These are phyloP conservation scores for Solanum peruvianum DNA, from an alignment of 257 asterid genomes.

Conservation along the genomic window DNA sequence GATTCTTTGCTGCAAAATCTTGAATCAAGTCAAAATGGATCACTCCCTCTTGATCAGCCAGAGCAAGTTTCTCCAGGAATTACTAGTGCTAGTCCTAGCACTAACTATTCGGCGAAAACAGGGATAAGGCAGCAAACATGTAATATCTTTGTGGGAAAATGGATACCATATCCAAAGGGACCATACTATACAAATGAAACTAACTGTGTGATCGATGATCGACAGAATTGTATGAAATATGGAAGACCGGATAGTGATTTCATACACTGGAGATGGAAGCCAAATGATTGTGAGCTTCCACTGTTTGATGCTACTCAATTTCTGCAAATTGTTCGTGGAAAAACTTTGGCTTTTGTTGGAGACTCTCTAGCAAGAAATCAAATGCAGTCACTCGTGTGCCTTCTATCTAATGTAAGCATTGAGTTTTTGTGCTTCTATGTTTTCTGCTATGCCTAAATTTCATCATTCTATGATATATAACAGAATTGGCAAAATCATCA, in stretches of 20 bases:
- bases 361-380: slow-evolving; percentile 16
- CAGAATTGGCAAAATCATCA: neutral
- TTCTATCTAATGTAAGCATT: slow-evolving; percentile 11
- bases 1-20: neutral
- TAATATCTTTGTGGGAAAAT: slow-evolving; percentile 6
- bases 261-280: slow-evolving; percentile 17
- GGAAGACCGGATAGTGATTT: slow-evolving; percentile 11
- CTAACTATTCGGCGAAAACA: neutral
- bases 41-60: neutral
- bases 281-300: slow-evolving; percentile 13
- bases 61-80: neutral
- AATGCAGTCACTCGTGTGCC: slow-evolving; percentile 17
- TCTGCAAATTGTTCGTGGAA: slow-evolving; percentile 9
- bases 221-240: slow-evolving; percentile 17
- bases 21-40: neutral
- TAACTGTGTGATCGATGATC: slow-evolving; percentile 6
- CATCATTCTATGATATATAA: neutral
- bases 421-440: neutral
- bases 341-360: slow-evolving; percentile 17
- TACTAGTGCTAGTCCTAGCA: neutral
- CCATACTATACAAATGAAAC: slow-evolving; percentile 10
- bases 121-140: neutral
- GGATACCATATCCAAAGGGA: slow-evolving; percentile 2
- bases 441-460: neutral
- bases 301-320: slow-evolving; percentile 6